Evolutionary conservation across 208 protist genomes (phyloP).

Genomic region (Acanthamoeba lenticulata): DNA sequence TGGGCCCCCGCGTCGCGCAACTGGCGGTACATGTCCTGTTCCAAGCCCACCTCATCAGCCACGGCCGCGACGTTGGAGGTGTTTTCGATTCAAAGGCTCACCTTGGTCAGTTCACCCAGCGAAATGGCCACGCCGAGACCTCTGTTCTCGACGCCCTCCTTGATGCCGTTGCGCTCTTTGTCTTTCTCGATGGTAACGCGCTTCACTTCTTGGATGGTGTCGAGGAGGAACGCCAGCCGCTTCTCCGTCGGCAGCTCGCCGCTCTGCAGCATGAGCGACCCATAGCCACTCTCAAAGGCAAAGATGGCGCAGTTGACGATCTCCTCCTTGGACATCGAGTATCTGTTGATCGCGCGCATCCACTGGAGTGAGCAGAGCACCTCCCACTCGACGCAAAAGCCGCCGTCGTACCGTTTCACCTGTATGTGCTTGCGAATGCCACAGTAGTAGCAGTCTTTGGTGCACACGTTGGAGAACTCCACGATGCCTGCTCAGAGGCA

Average conservation of each 20-base stretch:
- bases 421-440: conserved; percentile 77
- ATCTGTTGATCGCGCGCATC: neutral
- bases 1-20: conserved; percentile 76
- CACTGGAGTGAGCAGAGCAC: neutral
- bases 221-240: conserved; percentile 62
- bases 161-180: neutral
- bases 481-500: conserved; percentile 74
- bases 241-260: conserved; percentile 73
- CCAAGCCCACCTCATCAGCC: too few species aligned
- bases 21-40: conserved; percentile 70
- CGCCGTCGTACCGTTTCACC: neutral
- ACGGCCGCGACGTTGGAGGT: too few species aligned
- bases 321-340: conserved; percentile 78
- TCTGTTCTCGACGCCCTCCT: conserved; percentile 19
- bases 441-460: conserved; percentile 83
- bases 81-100: too few species aligned
- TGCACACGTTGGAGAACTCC: conserved; percentile 84
- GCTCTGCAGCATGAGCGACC: conserved; percentile 78
- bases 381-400: too few species aligned
- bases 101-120: conserved; percentile 76
- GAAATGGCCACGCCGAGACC: conserved; percentile 77
- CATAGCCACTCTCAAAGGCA: conserved; percentile 71
- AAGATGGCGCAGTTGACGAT: conserved; percentile 74
- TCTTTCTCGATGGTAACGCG: conserved; percentile 12
- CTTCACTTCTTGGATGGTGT: conserved; percentile 64